Evolutionary conservation across 1,284 basidiomycete species (phyloP).

Genomic region (Meripilus lineatus): DNA sequence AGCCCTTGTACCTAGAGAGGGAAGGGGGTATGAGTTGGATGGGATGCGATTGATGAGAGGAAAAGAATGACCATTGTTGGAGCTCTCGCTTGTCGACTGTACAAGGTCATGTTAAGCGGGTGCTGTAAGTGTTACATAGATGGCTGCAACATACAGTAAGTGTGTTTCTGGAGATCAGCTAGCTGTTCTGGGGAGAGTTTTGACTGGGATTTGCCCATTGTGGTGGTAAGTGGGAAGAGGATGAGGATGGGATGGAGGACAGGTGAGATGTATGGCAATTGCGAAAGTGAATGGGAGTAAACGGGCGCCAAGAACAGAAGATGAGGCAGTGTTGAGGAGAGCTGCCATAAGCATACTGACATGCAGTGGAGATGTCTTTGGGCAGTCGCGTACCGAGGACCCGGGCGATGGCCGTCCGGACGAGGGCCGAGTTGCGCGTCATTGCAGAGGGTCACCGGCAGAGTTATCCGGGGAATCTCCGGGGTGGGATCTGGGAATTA

Average conservation of each 20-base stretch:
- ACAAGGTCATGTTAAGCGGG: slow-evolving; percentile 18
- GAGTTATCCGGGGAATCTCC: no score
- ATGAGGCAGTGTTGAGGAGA: no score
- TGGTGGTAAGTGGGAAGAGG: slow-evolving; percentile 13
- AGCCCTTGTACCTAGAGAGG: slow-evolving; percentile 88
- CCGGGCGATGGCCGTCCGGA: no score
- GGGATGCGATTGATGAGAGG: slow-evolving; percentile 4
- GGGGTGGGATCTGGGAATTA: no score
- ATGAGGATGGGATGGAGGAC: slow-evolving; percentile 5
- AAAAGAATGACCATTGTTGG: slow-evolving; percentile 83
- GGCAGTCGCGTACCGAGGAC: no score
- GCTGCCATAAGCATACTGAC: no score
- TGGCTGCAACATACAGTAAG: slow-evolving; percentile 75
- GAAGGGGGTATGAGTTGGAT: slow-evolving; percentile 9
- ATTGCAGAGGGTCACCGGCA: no score
- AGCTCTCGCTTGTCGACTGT: slow-evolving; percentile 99
- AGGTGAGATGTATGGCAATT: no score
- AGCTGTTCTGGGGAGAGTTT: slow-evolving; percentile 97
- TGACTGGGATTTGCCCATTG: slow-evolving; percentile 95
- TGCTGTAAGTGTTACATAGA: slow-evolving; percentile 12
- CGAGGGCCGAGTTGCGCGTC: no score
- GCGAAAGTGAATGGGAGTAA: neutral
- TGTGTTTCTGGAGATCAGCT: slow-evolving; percentile 95
- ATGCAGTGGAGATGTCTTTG: no score
- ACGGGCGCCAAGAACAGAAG: no score